Conservation (phyloP, 2,329 filamentous ascomycete species). For the Hypoxylon rubiginosum region DNA sequence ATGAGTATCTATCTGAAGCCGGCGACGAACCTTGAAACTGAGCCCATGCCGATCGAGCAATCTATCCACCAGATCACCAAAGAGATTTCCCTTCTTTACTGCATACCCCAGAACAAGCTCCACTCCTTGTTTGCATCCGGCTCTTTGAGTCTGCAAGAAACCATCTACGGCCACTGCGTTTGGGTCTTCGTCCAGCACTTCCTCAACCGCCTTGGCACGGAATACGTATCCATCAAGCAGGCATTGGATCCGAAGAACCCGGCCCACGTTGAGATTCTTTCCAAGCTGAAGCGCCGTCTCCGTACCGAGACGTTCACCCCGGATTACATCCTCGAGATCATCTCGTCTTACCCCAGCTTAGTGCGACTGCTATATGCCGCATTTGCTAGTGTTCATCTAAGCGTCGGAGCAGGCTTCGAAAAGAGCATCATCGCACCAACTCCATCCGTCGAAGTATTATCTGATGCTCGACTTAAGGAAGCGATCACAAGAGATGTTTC, state of each 20-base stretch:
- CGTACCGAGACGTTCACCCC: constrained; percentile 97
- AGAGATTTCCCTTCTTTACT: constrained; percentile 96
- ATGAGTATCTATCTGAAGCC: constrained; percentile 95
- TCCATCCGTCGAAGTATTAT: constrained; percentile 76
- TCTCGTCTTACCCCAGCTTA: constrained; percentile 88
- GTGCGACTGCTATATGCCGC: constrained; percentile 90
- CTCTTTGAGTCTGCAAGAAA: constrained; percentile 91
- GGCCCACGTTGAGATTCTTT: constrained; percentile 86
- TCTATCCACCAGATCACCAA: constrained; percentile 99
- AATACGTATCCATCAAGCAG: constrained; percentile 88
- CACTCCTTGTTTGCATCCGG: constrained; percentile 89
- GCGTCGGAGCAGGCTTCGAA: constrained; percentile 65
- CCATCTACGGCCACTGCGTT: constrained; percentile 95
- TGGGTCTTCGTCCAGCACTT: constrained; percentile 99
- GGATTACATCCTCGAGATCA: constrained; percentile 98
- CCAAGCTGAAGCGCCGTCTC: constrained; percentile 94
- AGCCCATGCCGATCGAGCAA: constrained; percentile 85
- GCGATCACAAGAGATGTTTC: constrained; percentile 83
- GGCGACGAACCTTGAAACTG: constrained; percentile 68
- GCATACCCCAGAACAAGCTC: constrained; percentile 97
- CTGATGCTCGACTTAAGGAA: constrained; percentile 79
- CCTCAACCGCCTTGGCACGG: constrained; percentile 91
- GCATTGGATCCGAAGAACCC: constrained; percentile 86
- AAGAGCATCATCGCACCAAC: constrained; percentile 67
- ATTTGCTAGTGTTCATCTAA: constrained; percentile 88